Percentiles rank a stretch among this genome's conserved stretches.
These are phyloP conservation scores for Eleusine coracana DNA, from an alignment of 176 grass and related monocot species.

Conservation along the genomic window DNA sequence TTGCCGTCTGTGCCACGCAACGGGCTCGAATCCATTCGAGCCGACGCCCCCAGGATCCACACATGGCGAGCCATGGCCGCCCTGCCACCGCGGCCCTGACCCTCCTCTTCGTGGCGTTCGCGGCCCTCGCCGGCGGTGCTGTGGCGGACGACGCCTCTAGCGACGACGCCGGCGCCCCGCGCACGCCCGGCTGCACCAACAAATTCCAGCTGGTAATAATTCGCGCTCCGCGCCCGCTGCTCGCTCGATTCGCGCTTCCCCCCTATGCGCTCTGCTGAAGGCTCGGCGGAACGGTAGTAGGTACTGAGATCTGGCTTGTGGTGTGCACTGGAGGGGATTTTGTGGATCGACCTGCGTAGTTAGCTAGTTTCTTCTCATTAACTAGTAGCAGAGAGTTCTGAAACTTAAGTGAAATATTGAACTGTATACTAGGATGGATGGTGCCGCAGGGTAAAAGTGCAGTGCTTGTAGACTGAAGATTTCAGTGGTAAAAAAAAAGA, in stretches of 20 bases:
- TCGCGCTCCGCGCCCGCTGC: background rate
- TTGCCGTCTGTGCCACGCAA: constrained; percentile 18
- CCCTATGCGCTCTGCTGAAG: background rate
- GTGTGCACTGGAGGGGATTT: background rate
- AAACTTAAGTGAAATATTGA: background rate
- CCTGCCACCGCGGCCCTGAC: background rate
- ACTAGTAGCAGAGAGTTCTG: background rate
- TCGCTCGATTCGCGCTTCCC: background rate
- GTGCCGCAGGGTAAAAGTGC: background rate
- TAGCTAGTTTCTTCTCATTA: background rate
- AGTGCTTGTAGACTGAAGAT: background rate
- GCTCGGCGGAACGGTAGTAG: background rate
- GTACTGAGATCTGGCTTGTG: constrained; percentile 15
- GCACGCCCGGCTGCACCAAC: constrained; percentile 75
- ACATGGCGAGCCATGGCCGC: constrained; percentile 32
- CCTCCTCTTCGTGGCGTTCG: too few relatives aligned
- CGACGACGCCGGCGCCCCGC: constrained; percentile 58
- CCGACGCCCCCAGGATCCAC: background rate
- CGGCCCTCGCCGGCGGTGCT: constrained; percentile 8
- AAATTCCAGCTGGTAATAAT: constrained; percentile 87
- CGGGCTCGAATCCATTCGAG: background rate
- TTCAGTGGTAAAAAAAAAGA: background rate
- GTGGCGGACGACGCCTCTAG: constrained; percentile 72
- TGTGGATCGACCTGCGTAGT: constrained; percentile 9
- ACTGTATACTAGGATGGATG: background rate